A percentile compares a stretch with the other conserved stretches of the same genome.
Evolutionary conservation across 169 alveolate genomes (phyloP).

Genomic region (Miamiensis avidus): DNA sequence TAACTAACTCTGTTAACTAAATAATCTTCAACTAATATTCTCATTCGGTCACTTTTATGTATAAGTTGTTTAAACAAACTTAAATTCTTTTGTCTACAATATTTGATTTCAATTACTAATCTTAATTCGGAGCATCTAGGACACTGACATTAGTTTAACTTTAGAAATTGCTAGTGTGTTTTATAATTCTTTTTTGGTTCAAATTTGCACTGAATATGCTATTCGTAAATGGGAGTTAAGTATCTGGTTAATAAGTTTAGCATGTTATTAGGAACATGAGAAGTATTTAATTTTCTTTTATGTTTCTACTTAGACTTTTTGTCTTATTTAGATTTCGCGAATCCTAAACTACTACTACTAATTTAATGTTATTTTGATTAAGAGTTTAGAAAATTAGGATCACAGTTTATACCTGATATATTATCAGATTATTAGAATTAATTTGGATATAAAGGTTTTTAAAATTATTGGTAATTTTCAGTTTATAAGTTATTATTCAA

Average conservation of each 20-base stretch:
- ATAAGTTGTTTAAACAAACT: not conserved
- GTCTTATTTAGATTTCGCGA: too few species aligned
- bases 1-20: not conserved
- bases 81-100: not conserved
- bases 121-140: not conserved
- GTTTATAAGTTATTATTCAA: too few species aligned
- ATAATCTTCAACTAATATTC: not conserved
- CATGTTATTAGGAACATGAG: not conserved
- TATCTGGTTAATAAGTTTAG: not conserved
- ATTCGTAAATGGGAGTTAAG: not conserved
- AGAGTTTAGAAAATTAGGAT: too few species aligned
- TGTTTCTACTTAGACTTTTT: too few species aligned
- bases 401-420: too few species aligned
- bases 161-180: not conserved
- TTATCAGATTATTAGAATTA: too few species aligned
- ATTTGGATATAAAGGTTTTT: too few species aligned
- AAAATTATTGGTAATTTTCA: too few species aligned
- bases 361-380: too few species aligned
- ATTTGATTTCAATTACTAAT: too few species aligned
- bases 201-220: not conserved
- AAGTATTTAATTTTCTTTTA: not conserved
- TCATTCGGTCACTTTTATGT: not conserved
- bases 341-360: too few species aligned
- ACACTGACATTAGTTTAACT: not conserved
- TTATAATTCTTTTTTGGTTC: not conserved